phyloP scores from a whole-genome alignment of 108 stramenopile species.

The Discostella pseudostelligera region DNA sequence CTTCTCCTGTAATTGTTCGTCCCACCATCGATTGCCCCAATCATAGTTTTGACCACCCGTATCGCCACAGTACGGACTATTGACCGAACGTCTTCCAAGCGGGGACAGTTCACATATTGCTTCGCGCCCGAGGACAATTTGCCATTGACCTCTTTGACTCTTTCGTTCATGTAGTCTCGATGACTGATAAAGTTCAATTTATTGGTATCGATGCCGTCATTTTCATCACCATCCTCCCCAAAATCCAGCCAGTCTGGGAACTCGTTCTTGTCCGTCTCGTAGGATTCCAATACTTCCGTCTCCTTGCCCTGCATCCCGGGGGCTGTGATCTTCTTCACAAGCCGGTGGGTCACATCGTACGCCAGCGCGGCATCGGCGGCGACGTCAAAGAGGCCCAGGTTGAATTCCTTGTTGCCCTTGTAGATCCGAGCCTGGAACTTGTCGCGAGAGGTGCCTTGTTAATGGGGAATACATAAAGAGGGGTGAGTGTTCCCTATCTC shows the following conservation, averaged over 20 bases:
- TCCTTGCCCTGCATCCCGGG: not conserved
- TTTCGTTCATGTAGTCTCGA: conserved; percentile 5
- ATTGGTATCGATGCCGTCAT: not conserved
- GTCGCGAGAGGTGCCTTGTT: conserved; percentile 5
- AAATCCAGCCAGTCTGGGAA: conserved; percentile 13
- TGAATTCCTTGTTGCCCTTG: conserved; percentile 39
- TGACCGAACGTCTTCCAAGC: not conserved
- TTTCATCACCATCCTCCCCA: not conserved
- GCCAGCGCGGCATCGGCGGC: conserved; percentile 36
- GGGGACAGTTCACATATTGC: conserved; percentile 5
- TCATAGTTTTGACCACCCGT: conserved; percentile 10
- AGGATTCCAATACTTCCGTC: not conserved
- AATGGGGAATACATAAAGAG: not conserved
- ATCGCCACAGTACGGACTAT: conserved; percentile 23
- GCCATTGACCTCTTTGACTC: conserved; percentile 10
- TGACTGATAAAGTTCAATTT: conserved; percentile 15
- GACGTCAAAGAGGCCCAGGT: conserved; percentile 35
- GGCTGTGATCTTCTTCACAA: conserved; percentile 1
- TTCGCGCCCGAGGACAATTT: not conserved
- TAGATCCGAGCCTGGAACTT: conserved; percentile 38
- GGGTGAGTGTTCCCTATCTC: too few species aligned
- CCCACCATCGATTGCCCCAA: conserved; percentile 7
- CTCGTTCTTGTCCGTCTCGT: not conserved
- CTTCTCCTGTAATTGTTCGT: not conserved
- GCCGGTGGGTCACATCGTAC: conserved; percentile 26